Evolutionary conservation across 1,139 yeast genomes (phyloP).

Genomic region (Arxiozyma telluris): DNA sequence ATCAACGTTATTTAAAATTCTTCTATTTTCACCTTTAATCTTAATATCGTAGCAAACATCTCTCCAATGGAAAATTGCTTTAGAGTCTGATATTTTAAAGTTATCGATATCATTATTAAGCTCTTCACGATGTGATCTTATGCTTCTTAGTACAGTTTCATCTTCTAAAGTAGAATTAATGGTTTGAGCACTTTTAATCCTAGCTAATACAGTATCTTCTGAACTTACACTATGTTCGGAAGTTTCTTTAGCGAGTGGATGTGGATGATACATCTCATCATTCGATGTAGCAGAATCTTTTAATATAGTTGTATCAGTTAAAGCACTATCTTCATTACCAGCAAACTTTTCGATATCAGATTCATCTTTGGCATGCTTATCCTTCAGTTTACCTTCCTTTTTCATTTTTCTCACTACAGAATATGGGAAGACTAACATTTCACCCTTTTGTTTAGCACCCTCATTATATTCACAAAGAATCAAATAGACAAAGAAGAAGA

Average conservation of each 20-base stretch:
- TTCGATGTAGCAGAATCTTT: slow-evolving; percentile 8
- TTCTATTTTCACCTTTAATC: slow-evolving; percentile 55
- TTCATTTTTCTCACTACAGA: slow-evolving; percentile 34
- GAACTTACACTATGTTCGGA: neutral
- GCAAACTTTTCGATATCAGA: slow-evolving; percentile 10
- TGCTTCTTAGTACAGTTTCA: neutral
- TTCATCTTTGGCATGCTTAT: neutral
- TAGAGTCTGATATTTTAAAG: slow-evolving; percentile 18
- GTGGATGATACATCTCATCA: neutral
- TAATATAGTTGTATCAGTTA: slow-evolving; percentile 17
- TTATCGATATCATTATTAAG: slow-evolving; percentile 8
- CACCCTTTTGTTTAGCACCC: slow-evolving; percentile 78
- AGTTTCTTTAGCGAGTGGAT: neutral
- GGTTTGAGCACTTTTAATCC: neutral
- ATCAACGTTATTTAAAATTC: slow-evolving; percentile 58
- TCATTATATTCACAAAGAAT: slow-evolving; percentile 54
- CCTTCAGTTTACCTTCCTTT: slow-evolving; percentile 21
- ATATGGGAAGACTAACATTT: slow-evolving; percentile 58
- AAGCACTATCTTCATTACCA: slow-evolving; percentile 17
- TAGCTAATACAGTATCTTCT: neutral
- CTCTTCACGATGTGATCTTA: slow-evolving; percentile 3
- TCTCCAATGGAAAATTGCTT: slow-evolving; percentile 68
- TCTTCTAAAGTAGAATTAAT: neutral
- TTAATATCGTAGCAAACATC: slow-evolving; percentile 66
- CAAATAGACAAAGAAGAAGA: slow-evolving; percentile 34